Conservation (phyloP, 306 rosid species). For the Alnus glutinosa region DNA sequence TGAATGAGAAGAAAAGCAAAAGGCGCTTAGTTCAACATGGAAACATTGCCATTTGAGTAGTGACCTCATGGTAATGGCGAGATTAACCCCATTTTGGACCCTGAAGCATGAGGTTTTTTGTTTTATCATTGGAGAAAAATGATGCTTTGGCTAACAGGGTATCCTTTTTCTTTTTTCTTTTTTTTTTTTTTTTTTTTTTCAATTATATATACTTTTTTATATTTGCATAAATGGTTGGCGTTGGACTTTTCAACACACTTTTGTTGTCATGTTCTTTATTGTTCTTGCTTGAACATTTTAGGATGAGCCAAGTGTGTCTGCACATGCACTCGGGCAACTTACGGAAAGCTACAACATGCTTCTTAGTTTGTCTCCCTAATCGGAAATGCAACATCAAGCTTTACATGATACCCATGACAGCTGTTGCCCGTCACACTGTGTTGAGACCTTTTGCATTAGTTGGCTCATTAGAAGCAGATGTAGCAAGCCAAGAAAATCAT, state of each 20-base stretch:
- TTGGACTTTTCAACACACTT: background rate
- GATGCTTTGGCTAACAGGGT: background rate
- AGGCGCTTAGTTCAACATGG: background rate
- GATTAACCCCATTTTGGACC: background rate
- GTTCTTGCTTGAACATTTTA: conserved; percentile 21
- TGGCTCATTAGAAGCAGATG: conserved; percentile 42
- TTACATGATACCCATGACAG: conserved; percentile 39
- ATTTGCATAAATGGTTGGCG: background rate
- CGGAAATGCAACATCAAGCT: conserved; percentile 39
- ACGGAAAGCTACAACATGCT: conserved; percentile 35
- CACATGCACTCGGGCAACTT: conserved; percentile 35
- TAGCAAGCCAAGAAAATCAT: conserved; percentile 21
- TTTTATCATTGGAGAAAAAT: background rate
- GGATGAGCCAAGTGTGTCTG: conserved; percentile 44
- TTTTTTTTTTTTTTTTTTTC: no score
- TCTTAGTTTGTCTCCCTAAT: conserved; percentile 41
- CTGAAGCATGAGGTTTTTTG: background rate
- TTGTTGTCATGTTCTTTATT: background rate
- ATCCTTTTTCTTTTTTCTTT: background rate
- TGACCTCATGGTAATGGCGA: background rate
- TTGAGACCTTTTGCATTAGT: conserved; percentile 38
- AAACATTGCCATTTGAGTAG: background rate
- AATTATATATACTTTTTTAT: background rate
- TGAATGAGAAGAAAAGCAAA: background rate
- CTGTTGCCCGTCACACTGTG: conserved; percentile 26